phyloP scores from a whole-genome alignment of 2,329 filamentous ascomycete species.

The Stachybotrys chartarum region DNA sequence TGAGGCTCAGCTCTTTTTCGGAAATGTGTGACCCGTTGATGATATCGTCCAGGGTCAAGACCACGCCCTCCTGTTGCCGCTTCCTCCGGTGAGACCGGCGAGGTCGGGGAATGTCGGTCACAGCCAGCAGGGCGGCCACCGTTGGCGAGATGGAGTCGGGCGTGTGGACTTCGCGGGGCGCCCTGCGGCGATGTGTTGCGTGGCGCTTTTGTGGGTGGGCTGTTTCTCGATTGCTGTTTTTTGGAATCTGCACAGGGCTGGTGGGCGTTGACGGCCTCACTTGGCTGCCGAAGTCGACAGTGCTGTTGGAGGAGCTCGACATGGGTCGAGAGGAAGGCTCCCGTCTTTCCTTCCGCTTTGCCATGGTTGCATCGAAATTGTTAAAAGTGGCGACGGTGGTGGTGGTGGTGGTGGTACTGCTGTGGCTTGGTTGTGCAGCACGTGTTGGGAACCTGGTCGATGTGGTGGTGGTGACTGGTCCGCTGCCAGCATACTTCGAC shows the following conservation, averaged over 20 bases:
- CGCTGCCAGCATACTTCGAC: constrained; percentile 21
- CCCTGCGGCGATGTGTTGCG: constrained; percentile 25
- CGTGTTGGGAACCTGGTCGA: constrained; percentile 6
- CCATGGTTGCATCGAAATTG: constrained; percentile 23
- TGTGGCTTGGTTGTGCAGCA: too few relatives aligned
- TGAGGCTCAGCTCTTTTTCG: constrained; percentile 52
- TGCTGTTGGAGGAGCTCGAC: constrained; percentile 17
- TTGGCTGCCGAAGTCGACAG: constrained; percentile 17
- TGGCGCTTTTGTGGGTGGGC: constrained; percentile 28
- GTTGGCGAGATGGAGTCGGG: constrained; percentile 51
- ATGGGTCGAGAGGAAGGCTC: constrained; percentile 18
- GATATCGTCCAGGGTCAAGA: constrained; percentile 48
- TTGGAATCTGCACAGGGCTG: constrained; percentile 49
- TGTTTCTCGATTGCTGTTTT: constrained; percentile 26
- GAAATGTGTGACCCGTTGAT: constrained; percentile 45
- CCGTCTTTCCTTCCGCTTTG: constrained; percentile 24
- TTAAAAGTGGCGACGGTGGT: constrained; percentile 9
- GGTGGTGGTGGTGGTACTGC: neutral
- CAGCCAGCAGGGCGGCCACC: constrained; percentile 52
- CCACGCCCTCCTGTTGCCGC: constrained; percentile 14
- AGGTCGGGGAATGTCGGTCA: constrained; percentile 52
- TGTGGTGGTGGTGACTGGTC: constrained; percentile 13
- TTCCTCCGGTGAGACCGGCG: constrained; percentile 27
- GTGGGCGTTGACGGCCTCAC: constrained; percentile 28
- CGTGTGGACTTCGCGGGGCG: constrained; percentile 36